A percentile compares a stretch with the other conserved stretches of the same genome.
Evolutionary conservation across 805 yeast species (phyloP).

Genomic region (Lipomyces orientalis): DNA sequence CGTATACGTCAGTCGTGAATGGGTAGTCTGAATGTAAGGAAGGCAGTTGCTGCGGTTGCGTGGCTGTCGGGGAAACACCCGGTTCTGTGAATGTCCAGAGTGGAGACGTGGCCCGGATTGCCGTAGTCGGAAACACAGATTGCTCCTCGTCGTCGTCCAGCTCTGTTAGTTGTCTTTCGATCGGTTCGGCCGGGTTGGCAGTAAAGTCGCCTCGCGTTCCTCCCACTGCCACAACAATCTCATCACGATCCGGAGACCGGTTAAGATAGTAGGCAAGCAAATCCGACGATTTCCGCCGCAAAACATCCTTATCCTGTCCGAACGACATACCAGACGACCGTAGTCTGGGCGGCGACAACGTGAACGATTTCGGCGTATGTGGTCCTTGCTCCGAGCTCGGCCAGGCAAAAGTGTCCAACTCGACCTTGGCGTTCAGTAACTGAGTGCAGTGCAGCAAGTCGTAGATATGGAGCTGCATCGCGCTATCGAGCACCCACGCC

Average conservation of each 20-base stretch:
- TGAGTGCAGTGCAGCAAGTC: conserved; percentile 31
- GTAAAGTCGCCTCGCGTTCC: not conserved
- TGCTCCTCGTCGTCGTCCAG: conserved; percentile 3
- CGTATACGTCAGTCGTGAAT: not conserved
- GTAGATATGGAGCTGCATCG: conserved; percentile 27
- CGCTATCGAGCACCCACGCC: conserved; percentile 34
- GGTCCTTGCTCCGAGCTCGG: not conserved
- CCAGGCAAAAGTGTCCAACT: not conserved
- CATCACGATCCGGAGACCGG: conserved; percentile 4
- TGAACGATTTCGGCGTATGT: not conserved
- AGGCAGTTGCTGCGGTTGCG: not conserved
- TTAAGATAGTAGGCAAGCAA: conserved; percentile 29
- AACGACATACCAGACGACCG: not conserved
- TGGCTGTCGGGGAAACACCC: not conserved
- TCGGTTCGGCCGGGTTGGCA: not conserved
- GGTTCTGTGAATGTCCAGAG: conserved; percentile 32
- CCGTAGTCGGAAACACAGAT: conserved; percentile 24
- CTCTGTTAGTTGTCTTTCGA: not conserved
- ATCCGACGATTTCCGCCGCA: conserved; percentile 19
- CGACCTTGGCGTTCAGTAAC: conserved; percentile 6
- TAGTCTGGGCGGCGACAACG: not conserved
- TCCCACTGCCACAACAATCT: not conserved
- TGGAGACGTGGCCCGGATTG: conserved; percentile 34
- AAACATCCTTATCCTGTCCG: not conserved
- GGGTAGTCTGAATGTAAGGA: not conserved